Conservation (phyloP, 768 basidiomycete genomes). For the Hydnomerulius pinastri region DNA sequence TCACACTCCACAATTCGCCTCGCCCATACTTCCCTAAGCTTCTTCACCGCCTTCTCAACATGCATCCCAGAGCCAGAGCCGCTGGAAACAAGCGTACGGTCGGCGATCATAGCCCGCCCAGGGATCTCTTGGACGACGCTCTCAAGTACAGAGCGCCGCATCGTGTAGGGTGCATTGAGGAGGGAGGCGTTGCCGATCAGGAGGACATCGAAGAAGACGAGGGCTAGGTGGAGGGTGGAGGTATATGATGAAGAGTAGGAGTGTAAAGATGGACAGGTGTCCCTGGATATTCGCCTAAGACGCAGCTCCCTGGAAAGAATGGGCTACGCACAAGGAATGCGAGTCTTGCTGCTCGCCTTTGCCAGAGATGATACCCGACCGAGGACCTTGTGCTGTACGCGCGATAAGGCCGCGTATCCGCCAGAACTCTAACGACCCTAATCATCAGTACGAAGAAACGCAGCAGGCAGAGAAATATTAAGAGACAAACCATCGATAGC, state of each 20-base stretch:
- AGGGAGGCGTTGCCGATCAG: conserved; percentile 63
- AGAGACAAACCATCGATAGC: conserved; percentile 68
- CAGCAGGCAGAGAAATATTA: neutral
- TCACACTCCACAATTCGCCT: conserved; percentile 50
- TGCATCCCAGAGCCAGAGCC: conserved; percentile 8
- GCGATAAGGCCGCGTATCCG: conserved; percentile 62
- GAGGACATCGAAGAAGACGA: conserved; percentile 89
- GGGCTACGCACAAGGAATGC: conserved; percentile 19
- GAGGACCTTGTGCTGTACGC: conserved; percentile 56
- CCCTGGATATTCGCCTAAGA: conserved; percentile 31
- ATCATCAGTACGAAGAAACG: conserved; percentile 3
- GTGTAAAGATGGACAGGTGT: conserved; percentile 43
- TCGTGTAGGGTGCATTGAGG: conserved; percentile 53
- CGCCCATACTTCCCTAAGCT: conserved; percentile 50
- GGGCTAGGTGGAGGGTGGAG: conserved; percentile 58
- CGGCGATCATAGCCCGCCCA: conserved; percentile 66
- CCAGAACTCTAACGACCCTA: conserved; percentile 66
- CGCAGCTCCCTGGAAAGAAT: conserved; percentile 31
- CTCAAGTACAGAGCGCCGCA: conserved; percentile 66
- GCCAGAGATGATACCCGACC: conserved; percentile 31
- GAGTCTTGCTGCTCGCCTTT: conserved; percentile 20
- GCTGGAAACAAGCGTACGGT: conserved; percentile 46
- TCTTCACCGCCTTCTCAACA: conserved; percentile 19
- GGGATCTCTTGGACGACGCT: conserved; percentile 49
- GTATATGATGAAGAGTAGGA: conserved; percentile 40